phyloP scores from a whole-genome alignment of 345 rosid species.

The Draba incana region DNA sequence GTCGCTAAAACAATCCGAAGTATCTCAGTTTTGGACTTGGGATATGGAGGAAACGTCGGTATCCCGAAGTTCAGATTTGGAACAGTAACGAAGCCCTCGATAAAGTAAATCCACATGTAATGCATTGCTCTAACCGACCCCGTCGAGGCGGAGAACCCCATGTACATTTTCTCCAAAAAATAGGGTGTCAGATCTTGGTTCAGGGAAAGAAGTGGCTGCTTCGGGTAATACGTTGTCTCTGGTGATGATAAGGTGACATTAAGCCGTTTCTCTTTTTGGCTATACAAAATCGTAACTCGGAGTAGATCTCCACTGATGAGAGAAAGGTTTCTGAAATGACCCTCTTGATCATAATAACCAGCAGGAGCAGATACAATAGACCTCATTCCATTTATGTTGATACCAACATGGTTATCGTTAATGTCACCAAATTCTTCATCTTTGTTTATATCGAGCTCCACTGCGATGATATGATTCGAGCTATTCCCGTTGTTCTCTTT shows the following conservation, averaged over 20 bases:
- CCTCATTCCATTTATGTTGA: constrained; percentile 50
- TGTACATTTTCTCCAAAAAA: constrained; percentile 50
- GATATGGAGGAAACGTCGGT: constrained; percentile 51
- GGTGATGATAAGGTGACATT: constrained; percentile 49
- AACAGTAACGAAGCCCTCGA: constrained; percentile 13
- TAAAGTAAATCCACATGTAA: constrained; percentile 50
- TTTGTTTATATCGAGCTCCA: constrained; percentile 31
- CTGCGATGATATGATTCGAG: constrained; percentile 15
- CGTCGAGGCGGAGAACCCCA: constrained; percentile 61
- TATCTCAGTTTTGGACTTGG: constrained; percentile 28
- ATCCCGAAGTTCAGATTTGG: constrained; percentile 21
- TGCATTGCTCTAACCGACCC: constrained; percentile 45
- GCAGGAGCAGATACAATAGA: constrained; percentile 49
- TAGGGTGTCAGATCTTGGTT: constrained; percentile 45
- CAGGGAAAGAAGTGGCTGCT: constrained; percentile 49
- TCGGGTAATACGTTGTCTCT: constrained; percentile 29
- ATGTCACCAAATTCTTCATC: constrained; percentile 35
- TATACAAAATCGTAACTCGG: constrained; percentile 57
- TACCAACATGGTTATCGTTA: constrained; percentile 57
- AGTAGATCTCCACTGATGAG: constrained; percentile 49
- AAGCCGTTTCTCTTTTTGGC: constrained; percentile 33
- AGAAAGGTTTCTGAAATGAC: constrained; percentile 31
- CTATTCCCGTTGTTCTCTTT: background rate
- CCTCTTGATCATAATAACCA: constrained; percentile 41
- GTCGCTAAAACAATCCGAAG: constrained; percentile 26